Evolutionary conservation across 345 rosid genomes (phyloP).

Genomic region (Reutealis trisperma): DNA sequence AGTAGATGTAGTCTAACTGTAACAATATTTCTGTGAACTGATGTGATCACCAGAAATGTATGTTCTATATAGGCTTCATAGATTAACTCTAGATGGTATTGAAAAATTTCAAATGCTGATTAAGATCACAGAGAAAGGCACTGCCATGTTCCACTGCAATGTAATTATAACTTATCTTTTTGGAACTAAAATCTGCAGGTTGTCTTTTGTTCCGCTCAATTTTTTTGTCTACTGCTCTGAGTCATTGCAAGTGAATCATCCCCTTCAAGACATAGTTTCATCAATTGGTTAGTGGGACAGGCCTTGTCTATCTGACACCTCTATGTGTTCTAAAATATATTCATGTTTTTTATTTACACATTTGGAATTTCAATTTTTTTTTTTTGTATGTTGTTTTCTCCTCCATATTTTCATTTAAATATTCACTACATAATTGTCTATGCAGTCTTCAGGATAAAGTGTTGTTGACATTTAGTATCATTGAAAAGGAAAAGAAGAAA

Average conservation of each 20-base stretch:
- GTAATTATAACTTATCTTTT: slow-evolving; percentile 9
- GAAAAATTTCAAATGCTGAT: neutral
- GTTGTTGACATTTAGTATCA: neutral
- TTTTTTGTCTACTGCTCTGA: slow-evolving; percentile 52
- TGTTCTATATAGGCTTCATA: neutral
- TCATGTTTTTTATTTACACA: neutral
- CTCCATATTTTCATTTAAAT: neutral
- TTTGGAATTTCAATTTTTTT: neutral
- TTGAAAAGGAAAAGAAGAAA: neutral
- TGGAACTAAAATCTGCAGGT: slow-evolving; percentile 48
- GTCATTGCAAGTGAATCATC: slow-evolving; percentile 36
- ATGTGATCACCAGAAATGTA: no score
- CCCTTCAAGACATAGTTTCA: slow-evolving; percentile 53
- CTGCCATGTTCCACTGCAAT: neutral
- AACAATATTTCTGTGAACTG: neutral
- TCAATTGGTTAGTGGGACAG: slow-evolving; percentile 66
- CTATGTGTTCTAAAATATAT: neutral
- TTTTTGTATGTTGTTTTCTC: no score
- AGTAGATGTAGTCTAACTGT: neutral
- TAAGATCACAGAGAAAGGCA: neutral
- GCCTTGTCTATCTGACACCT: slow-evolving; percentile 3
- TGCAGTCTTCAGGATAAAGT: neutral
- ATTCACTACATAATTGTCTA: neutral
- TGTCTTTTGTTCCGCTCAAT: slow-evolving; percentile 57
- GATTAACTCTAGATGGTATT: neutral